Percentiles rank a stretch among this genome's conserved stretches.
Evolutionary conservation across 2,329 filamentous ascomycete genomes (phyloP).

Genomic region (Cladosporium sp.): DNA sequence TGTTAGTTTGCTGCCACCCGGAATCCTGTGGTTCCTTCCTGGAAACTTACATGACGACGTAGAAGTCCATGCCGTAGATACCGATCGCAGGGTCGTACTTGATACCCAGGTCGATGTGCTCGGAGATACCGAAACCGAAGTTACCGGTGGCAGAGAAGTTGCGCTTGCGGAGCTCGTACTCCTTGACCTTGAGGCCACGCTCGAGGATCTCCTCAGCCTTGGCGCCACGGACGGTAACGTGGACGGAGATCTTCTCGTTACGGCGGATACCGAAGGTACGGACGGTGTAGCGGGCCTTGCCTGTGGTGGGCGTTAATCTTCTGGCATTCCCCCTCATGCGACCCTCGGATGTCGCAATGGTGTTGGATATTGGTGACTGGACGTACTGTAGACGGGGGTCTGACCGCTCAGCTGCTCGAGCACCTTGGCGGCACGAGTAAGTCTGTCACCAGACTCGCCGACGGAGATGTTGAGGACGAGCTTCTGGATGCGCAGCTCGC

Average conservation of each 20-base stretch:
- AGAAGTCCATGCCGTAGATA: slow-evolving; percentile 99
- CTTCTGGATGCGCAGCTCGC: slow-evolving; percentile 99
- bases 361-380: slow-evolving; percentile 1
- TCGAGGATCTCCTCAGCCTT: slow-evolving; percentile 99
- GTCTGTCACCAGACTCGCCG: slow-evolving; percentile 99
- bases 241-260: slow-evolving; percentile 99
- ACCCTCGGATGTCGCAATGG: not conserved
- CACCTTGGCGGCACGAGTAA: slow-evolving; percentile 99
- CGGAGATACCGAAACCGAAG: slow-evolving; percentile 99
- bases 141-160: slow-evolving; percentile 99
- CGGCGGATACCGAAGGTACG: slow-evolving; percentile 99
- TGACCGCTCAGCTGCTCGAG: slow-evolving; percentile 99
- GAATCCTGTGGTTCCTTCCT: not conserved
- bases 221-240: slow-evolving; percentile 98
- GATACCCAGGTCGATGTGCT: slow-evolving; percentile 99
- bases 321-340: slow-evolving; percentile 7
- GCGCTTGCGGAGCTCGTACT: slow-evolving; percentile 98
- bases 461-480: slow-evolving; percentile 99
- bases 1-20: slow-evolving; percentile 27
- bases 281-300: slow-evolving; percentile 99
- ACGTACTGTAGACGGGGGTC: slow-evolving; percentile 97
- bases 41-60: slow-evolving; percentile 92
- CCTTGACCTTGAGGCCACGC: slow-evolving; percentile 99
- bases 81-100: slow-evolving; percentile 98
- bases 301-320: slow-evolving; percentile 43